A percentile compares a stretch with the other conserved stretches of the same genome.
Conservation (phyloP, 1,139 yeast genomes). For the Pichia sp. region DNA sequence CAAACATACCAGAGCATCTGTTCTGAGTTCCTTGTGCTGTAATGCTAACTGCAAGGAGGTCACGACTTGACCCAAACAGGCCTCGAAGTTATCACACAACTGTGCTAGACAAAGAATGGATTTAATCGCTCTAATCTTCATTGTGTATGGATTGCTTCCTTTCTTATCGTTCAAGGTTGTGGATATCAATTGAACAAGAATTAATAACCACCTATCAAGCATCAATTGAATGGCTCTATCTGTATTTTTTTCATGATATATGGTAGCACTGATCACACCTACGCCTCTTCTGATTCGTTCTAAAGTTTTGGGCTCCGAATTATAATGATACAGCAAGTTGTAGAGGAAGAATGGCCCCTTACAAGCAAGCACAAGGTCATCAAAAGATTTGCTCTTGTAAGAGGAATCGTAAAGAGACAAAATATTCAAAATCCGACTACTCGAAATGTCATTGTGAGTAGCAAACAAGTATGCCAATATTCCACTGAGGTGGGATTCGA, state of each 20-base stretch:
- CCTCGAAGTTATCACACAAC: conserved; percentile 54
- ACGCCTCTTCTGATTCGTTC: conserved; percentile 35
- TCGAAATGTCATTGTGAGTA: conserved; percentile 33
- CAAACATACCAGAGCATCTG: conserved; percentile 65
- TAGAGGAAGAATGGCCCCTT: conserved; percentile 29
- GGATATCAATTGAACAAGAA: conserved; percentile 72
- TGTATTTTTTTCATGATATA: conserved; percentile 6
- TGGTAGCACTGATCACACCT: conserved; percentile 31
- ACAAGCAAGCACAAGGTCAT: conserved; percentile 38
- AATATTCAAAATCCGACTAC: conserved; percentile 45
- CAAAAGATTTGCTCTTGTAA: conserved; percentile 29
- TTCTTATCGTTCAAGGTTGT: conserved; percentile 68
- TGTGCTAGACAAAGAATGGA: conserved; percentile 67
- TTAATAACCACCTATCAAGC: conserved; percentile 45
- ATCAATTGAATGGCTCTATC: conserved; percentile 8
- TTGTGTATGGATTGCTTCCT: conserved; percentile 65
- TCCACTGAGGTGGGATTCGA: conserved; percentile 30
- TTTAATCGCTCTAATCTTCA: conserved; percentile 62
- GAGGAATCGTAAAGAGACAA: conserved; percentile 47
- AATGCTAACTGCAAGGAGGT: conserved; percentile 81
- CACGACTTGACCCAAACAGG: conserved; percentile 83
- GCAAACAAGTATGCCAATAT: conserved; percentile 41
- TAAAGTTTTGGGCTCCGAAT: conserved; percentile 18
- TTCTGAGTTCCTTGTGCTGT: conserved; percentile 54
- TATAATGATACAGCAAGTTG: conserved; percentile 22